Evolutionary conservation across 768 basidiomycete species (phyloP).

Genomic region (Gloeostereum incarnatum): DNA sequence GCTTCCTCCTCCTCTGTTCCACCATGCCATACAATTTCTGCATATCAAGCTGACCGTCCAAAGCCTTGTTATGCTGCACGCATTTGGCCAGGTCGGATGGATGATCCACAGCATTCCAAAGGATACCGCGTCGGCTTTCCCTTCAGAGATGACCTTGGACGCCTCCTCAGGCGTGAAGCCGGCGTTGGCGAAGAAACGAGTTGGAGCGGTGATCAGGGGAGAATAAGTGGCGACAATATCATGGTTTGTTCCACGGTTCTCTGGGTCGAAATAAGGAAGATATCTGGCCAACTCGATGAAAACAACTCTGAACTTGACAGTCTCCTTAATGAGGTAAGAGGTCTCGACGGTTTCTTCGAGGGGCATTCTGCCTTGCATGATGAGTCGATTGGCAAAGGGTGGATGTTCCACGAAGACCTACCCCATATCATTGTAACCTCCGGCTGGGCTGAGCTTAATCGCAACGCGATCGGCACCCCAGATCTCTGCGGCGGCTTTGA

Average conservation of each 20-base stretch:
- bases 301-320: slow-evolving; percentile 22
- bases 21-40: slow-evolving; percentile 8
- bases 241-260: slow-evolving; percentile 2
- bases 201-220: too few relatives aligned
- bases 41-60: slow-evolving; percentile 10
- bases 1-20: slow-evolving; percentile 8
- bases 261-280: background rate
- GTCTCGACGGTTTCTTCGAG: slow-evolving; percentile 34
- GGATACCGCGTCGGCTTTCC: slow-evolving; percentile 13
- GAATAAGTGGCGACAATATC: slow-evolving; percentile 7
- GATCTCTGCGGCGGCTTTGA: slow-evolving; percentile 29
- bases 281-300: slow-evolving; percentile 2
- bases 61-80: slow-evolving; percentile 12
- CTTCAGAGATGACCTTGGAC: slow-evolving; percentile 7
- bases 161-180: slow-evolving; percentile 12
- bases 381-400: background rate
- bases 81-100: slow-evolving; percentile 17
- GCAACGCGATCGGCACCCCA: slow-evolving; percentile 33
- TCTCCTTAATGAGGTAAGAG: slow-evolving; percentile 29
- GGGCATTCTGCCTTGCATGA: slow-evolving; percentile 22
- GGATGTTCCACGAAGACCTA: slow-evolving; percentile 8
- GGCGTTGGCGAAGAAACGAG: slow-evolving; percentile 10
- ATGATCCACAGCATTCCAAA: slow-evolving; percentile 16
- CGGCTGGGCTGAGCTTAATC: slow-evolving; percentile 33
- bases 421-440: slow-evolving; percentile 38